Evolutionary conservation across 1,284 basidiomycete genomes (phyloP), one percentile per base, ranked within the genome.

Genomic region (Tilletia walkeri): DNA sequence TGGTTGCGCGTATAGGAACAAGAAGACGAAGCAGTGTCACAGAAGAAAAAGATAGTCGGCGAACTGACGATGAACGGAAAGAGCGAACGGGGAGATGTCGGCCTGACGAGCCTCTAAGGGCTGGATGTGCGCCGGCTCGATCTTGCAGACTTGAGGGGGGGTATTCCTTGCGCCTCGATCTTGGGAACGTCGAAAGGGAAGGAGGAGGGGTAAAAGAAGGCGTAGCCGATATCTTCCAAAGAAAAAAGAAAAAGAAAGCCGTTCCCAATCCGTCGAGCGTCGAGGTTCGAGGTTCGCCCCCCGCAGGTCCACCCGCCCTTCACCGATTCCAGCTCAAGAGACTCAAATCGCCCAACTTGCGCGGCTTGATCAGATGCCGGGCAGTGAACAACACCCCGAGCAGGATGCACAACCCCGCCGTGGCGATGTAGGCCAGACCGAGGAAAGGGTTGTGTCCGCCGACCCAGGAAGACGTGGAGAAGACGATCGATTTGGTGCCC

Each of bases 401-500:
- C 12, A 93, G 85, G 39, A 98, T 90, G 81, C 96, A 96, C 20
- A 98, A 86, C 10, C 88, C 89, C 0, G 94, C 91, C 0, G 94
- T 90, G 20, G 90, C 94, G 68, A 99, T 91, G 82, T 98, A 99
- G 2, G 94, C 92, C 90, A 94, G 94, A 7, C 96, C 96, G 34
- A 99, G 87, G 89, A 99, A 98, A 0, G 94, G 90, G 80, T 95
- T 95, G 86, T 95, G 94, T 38, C 96, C 96, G 24, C 96, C 96
- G 79, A 97, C 93, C 94, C 95, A 99, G 0, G 94, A 93, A 3
- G 95, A 93, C 0, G 95, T 99, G 65, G 93, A 94, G 76, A 99
- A 92, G 39, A 99, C 94, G 70, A 99, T 88, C 0, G 93, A 94
- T 85, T 99, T 99, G 12, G 95, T 98, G 56, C 96, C 96, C 70